Percentiles rank a stretch among this genome's conserved stretches.
Evolutionary conservation across 2,329 filamentous ascomycete species (phyloP).

Genomic region (Emmonsia crescens): DNA sequence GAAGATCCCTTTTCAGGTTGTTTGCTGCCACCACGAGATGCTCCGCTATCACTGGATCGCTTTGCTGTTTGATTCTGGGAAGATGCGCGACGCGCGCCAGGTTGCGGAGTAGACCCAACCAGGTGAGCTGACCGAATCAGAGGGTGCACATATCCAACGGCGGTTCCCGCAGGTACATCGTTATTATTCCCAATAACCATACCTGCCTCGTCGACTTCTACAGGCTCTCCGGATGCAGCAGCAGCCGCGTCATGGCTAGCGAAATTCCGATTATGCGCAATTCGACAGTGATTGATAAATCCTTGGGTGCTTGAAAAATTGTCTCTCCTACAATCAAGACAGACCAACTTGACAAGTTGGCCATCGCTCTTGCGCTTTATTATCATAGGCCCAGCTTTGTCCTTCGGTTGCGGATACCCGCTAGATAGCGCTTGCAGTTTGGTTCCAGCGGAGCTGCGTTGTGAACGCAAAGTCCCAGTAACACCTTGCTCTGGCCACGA

Average conservation of each 20-base stretch:
- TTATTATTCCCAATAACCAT: constrained; percentile 33
- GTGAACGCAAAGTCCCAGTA: constrained; percentile 44
- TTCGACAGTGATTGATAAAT: constrained; percentile 98
- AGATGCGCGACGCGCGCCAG: constrained; percentile 13
- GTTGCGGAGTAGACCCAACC: constrained; percentile 20
- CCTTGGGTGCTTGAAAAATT: constrained; percentile 95
- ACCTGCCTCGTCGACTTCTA: constrained; percentile 56
- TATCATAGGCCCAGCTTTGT: constrained; percentile 71
- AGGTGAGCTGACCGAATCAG: constrained; percentile 48
- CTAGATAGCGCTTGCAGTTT: constrained; percentile 59
- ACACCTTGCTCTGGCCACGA: constrained; percentile 49
- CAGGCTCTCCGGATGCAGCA: constrained; percentile 69
- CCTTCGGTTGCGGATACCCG: constrained; percentile 63
- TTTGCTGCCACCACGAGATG: constrained; percentile 8
- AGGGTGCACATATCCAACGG: constrained; percentile 50
- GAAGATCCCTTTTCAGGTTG: constrained; percentile 8
- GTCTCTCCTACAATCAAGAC: constrained; percentile 74
- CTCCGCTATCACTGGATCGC: constrained; percentile 7
- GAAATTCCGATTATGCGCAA: constrained; percentile 85
- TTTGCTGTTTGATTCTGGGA: constrained; percentile 7
- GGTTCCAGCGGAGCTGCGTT: constrained; percentile 49
- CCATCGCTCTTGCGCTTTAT: constrained; percentile 75
- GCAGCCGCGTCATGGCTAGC: constrained; percentile 95
- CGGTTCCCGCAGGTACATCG: constrained; percentile 21
- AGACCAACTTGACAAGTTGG: constrained; percentile 79